Conservation (phyloP, 164 flowering plant species). For the Litsea cubeba region DNA sequence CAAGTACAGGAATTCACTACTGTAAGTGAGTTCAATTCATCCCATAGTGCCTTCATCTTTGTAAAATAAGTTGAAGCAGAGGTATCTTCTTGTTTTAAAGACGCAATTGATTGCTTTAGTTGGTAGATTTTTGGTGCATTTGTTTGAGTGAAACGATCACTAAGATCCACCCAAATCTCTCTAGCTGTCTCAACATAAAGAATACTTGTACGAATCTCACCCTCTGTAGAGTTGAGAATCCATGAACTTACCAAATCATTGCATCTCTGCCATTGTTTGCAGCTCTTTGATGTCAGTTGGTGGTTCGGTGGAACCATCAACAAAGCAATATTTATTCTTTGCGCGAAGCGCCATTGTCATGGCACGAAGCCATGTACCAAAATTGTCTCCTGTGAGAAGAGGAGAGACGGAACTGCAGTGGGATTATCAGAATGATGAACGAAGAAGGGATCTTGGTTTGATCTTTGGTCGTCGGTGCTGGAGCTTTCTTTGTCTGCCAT, state of each 20-base stretch:
- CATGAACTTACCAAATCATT: neutral
- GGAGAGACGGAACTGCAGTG: too few relatives aligned
- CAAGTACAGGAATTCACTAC: neutral
- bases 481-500: too few relatives aligned
- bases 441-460: too few relatives aligned
- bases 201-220: neutral
- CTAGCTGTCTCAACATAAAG: neutral
- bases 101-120: neutral
- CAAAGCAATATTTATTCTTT: neutral
- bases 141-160: neutral
- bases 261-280: neutral
- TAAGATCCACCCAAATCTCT: constrained; percentile 5
- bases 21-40: neutral
- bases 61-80: neutral
- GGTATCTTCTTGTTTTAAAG: neutral
- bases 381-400: too few relatives aligned
- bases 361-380: neutral
- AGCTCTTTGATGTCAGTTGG: neutral
- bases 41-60: neutral
- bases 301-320: neutral
- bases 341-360: neutral
- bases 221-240: neutral
- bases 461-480: too few relatives aligned
- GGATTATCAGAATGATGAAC: too few relatives aligned
- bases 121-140: neutral